A percentile compares a stretch with the other conserved stretches of the same genome.
These are phyloP conservation scores for Endothia cerciana DNA, from an alignment of 2,329 filamentous ascomycete genomes.

Conservation along the genomic window DNA sequence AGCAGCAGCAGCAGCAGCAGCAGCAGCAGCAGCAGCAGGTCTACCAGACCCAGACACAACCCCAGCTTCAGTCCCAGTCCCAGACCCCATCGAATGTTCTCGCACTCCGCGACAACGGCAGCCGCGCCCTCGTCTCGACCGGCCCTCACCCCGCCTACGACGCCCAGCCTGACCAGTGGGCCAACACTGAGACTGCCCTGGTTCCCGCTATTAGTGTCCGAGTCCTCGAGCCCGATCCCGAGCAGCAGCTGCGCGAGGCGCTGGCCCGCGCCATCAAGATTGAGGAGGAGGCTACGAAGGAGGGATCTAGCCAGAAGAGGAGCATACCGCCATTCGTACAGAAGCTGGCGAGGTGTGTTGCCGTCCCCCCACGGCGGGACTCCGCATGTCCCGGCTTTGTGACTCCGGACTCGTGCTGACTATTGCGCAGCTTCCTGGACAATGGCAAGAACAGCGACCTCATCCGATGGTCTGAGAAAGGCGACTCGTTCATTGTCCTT, in stretches of 20 bases:
- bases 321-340: conserved; percentile 93
- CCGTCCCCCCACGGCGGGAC: background rate
- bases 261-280: conserved; percentile 56
- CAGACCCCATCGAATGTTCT: conserved; percentile 50
- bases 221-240: conserved; percentile 58
- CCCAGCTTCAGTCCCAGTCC: conserved; percentile 28
- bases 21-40: conserved; percentile 26
- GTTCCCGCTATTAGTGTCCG: conserved; percentile 41
- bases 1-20: background rate
- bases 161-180: conserved; percentile 39
- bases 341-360: conserved; percentile 87
- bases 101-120: conserved; percentile 57
- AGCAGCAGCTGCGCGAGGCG: conserved; percentile 74
- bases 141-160: conserved; percentile 39
- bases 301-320: conserved; percentile 43
- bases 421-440: conserved; percentile 76
- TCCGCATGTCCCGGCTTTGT: conserved; percentile 9
- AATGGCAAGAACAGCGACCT: conserved; percentile 90
- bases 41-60: conserved; percentile 37
- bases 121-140: conserved; percentile 53
- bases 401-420: conserved; percentile 30
- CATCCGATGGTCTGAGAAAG: conserved; percentile 96
- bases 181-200: conserved; percentile 45
- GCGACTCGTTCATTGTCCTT: conserved; percentile 93
- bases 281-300: conserved; percentile 86